Conservation (phyloP, 2,329 filamentous ascomycete genomes). For the Penicillium sp. region DNA sequence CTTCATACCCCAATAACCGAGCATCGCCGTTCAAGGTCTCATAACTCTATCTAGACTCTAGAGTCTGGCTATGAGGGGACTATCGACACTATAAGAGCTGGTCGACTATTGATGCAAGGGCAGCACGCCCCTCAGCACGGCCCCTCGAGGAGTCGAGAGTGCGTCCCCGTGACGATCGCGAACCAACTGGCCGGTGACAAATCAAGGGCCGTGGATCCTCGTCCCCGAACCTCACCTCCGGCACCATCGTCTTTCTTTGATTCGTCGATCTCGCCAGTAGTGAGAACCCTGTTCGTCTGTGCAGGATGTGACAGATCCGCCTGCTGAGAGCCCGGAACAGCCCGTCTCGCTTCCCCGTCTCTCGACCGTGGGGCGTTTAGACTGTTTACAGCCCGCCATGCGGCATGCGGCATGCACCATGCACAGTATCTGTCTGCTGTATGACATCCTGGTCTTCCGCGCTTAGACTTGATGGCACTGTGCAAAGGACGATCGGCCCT, state of each 20-base stretch:
- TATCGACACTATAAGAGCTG: neutral
- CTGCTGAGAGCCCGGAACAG: constrained; percentile 1
- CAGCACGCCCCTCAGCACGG: neutral
- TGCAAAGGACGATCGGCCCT: constrained; percentile 22
- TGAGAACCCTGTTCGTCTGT: constrained; percentile 22
- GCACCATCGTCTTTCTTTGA: constrained; percentile 27
- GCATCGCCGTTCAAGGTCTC: neutral
- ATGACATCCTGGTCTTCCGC: constrained; percentile 27
- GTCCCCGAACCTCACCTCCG: constrained; percentile 19
- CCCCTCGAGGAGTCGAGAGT: constrained; percentile 11
- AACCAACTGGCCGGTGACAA: constrained; percentile 36
- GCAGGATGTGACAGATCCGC: constrained; percentile 38
- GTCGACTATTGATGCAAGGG: constrained; percentile 41
- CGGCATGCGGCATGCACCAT: constrained; percentile 10
- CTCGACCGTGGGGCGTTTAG: constrained; percentile 17
- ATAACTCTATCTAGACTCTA: neutral
- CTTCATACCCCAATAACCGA: neutral
- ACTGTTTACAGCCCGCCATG: constrained; percentile 5
- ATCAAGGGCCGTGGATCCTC: constrained; percentile 34
- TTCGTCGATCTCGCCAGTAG: constrained; percentile 31
- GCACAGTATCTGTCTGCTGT: constrained; percentile 26
- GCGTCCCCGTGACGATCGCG: constrained; percentile 36
- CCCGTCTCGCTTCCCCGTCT: constrained; percentile 23
- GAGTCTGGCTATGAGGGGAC: neutral
- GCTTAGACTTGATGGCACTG: constrained; percentile 6